Evolutionary conservation across 306 rosid species (phyloP).

Genomic region (Pterocarpus santalinus): DNA sequence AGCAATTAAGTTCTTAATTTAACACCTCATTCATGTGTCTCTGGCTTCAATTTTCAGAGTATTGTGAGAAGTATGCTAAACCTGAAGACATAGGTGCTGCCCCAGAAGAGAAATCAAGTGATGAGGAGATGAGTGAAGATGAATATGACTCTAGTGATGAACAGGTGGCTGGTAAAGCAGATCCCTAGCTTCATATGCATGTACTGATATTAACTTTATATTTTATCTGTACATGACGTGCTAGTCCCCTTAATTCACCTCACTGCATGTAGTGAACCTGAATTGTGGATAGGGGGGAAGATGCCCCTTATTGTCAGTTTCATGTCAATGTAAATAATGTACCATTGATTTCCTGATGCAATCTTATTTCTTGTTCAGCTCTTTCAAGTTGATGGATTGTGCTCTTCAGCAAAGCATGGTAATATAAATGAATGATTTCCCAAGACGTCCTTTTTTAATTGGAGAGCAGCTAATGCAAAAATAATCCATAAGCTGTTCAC

Average conservation of each 20-base stretch:
- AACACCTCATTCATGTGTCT: constrained; percentile 8
- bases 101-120: constrained; percentile 55
- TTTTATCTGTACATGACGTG: constrained; percentile 52
- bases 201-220: constrained; percentile 18
- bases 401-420: background rate
- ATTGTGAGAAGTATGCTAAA: constrained; percentile 60
- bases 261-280: constrained; percentile 57
- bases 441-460: background rate
- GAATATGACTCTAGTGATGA: constrained; percentile 60
- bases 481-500: too few relatives aligned
- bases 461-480: too few relatives aligned
- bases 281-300: constrained; percentile 51
- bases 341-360: constrained; percentile 53
- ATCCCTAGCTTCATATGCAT: constrained; percentile 48
- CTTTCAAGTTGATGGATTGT: constrained; percentile 25
- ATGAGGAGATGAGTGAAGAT: constrained; percentile 58
- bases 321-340: constrained; percentile 59
- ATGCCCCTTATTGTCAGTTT: constrained; percentile 48
- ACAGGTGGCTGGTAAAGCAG: constrained; percentile 63
- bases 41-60: constrained; percentile 46
- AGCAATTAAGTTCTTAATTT: background rate
- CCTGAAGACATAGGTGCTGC: constrained; percentile 54
- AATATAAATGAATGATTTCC: background rate
- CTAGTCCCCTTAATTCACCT: constrained; percentile 52
- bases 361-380: constrained; percentile 40